Conservation (phyloP, 345 rosid species). For the Salix arbutifolia region DNA sequence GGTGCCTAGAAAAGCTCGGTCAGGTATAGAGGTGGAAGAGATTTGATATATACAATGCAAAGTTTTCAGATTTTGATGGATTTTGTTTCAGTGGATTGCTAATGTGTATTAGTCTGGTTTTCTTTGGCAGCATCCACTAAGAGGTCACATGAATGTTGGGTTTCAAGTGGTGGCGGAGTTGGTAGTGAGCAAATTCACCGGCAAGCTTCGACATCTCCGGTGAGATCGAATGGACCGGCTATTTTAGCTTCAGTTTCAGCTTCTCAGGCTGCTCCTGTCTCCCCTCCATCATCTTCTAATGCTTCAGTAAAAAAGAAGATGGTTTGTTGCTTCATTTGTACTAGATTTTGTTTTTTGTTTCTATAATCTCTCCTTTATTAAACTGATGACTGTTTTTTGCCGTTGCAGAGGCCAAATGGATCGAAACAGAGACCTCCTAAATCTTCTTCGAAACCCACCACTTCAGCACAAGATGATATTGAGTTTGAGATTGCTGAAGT, state of each 20-base stretch:
- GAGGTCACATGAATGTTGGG: constrained; percentile 91
- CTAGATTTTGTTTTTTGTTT: background rate
- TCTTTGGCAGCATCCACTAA: constrained; percentile 62
- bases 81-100: background rate
- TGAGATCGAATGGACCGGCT: constrained; percentile 44
- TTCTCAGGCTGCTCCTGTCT: constrained; percentile 64
- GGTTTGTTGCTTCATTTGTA: constrained; percentile 40
- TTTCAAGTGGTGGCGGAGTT: constrained; percentile 46
- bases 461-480: constrained; percentile 87
- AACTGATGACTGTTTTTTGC: constrained; percentile 12
- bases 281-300: constrained; percentile 92
- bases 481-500: constrained; percentile 99
- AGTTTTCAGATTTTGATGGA: constrained; percentile 5
- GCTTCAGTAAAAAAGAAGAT: constrained; percentile 72
- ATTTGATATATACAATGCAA: constrained; percentile 6
- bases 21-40: constrained; percentile 95
- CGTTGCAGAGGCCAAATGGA: constrained; percentile 63
- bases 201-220: constrained; percentile 85
- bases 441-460: constrained; percentile 52
- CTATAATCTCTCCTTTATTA: background rate
- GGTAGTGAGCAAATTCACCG: constrained; percentile 63
- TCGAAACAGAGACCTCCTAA: constrained; percentile 79
- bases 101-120: background rate
- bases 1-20: constrained; percentile 99
- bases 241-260: constrained; percentile 39